Evolutionary conservation across 2,329 filamentous ascomycete genomes (phyloP).

Genomic region (Trichocomaceae sp.): DNA sequence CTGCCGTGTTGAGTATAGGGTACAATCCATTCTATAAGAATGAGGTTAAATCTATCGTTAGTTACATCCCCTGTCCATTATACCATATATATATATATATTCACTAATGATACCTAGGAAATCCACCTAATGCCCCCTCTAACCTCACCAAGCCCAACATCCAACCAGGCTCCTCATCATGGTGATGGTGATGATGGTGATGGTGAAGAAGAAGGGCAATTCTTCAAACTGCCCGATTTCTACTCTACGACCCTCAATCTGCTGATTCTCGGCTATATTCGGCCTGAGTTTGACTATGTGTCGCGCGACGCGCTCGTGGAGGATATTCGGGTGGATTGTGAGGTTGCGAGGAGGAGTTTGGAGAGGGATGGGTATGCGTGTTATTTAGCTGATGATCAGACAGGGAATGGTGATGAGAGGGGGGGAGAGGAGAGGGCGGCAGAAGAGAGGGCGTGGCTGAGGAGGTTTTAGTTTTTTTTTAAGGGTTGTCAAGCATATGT

Average conservation of each 20-base stretch:
- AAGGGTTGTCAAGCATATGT: neutral
- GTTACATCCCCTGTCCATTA: too few species aligned
- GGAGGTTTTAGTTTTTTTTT: conserved; percentile 20
- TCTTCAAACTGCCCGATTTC: conserved; percentile 59
- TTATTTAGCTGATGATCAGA: conserved; percentile 41
- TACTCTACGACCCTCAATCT: conserved; percentile 76
- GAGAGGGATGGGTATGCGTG: conserved; percentile 54
- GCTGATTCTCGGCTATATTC: conserved; percentile 76
- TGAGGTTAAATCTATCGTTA: conserved; percentile 65
- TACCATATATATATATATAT: neutral
- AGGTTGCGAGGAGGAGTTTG: conserved; percentile 70
- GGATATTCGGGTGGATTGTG: conserved; percentile 84
- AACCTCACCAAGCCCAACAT: conserved; percentile 33
- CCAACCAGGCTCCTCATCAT: conserved; percentile 12
- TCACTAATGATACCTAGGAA: conserved; percentile 44
- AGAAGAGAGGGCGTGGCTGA: conserved; percentile 31
- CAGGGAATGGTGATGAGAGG: conserved; percentile 24
- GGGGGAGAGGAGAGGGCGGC: conserved; percentile 25
- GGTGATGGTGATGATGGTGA: too few species aligned
- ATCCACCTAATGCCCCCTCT: conserved; percentile 82
- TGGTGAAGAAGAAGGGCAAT: conserved; percentile 14
- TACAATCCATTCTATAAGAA: conserved; percentile 99
- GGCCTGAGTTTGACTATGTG: conserved; percentile 83
- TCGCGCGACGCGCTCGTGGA: conserved; percentile 73
- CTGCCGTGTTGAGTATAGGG: conserved; percentile 89